Conservation (phyloP, 768 basidiomycete species). For the Tylopilus felleus region DNA sequence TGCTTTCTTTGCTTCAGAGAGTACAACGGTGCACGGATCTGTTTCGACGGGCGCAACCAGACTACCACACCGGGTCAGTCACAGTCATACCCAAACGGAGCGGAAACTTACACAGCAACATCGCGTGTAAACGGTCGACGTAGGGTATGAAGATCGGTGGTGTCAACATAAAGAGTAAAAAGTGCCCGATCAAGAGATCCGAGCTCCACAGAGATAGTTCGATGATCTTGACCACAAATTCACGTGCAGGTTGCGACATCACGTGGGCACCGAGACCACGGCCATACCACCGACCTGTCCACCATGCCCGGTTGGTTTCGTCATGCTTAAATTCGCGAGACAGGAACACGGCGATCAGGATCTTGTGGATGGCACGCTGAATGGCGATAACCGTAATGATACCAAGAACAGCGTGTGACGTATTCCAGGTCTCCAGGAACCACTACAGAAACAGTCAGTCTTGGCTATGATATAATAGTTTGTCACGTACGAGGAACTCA, state of each 20-base stretch:
- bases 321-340: slow-evolving; percentile 99
- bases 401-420: slow-evolving; percentile 90
- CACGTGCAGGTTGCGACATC: slow-evolving; percentile 97
- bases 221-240: slow-evolving; percentile 97
- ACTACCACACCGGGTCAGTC: slow-evolving; percentile 45
- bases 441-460: slow-evolving; percentile 51
- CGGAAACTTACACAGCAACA: slow-evolving; percentile 64
- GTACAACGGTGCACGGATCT: slow-evolving; percentile 90
- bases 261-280: slow-evolving; percentile 86
- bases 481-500: slow-evolving; percentile 79
- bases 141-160: slow-evolving; percentile 88
- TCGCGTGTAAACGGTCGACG: slow-evolving; percentile 88
- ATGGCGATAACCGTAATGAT: slow-evolving; percentile 89
- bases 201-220: slow-evolving; percentile 95
- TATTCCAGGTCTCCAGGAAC: slow-evolving; percentile 92
- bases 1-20: slow-evolving; percentile 86
- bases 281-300: slow-evolving; percentile 98
- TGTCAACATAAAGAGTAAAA: slow-evolving; percentile 88
- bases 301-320: slow-evolving; percentile 98
- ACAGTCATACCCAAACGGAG: slow-evolving; percentile 5
- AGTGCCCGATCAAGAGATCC: slow-evolving; percentile 83
- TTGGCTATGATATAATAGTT: neutral
- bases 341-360: slow-evolving; percentile 89
- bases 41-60: slow-evolving; percentile 93
- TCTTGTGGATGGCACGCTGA: slow-evolving; percentile 90